Base-by-base conservation (phyloP, 768 basidiomycete species). In the Termitomyces sp. region DNA sequence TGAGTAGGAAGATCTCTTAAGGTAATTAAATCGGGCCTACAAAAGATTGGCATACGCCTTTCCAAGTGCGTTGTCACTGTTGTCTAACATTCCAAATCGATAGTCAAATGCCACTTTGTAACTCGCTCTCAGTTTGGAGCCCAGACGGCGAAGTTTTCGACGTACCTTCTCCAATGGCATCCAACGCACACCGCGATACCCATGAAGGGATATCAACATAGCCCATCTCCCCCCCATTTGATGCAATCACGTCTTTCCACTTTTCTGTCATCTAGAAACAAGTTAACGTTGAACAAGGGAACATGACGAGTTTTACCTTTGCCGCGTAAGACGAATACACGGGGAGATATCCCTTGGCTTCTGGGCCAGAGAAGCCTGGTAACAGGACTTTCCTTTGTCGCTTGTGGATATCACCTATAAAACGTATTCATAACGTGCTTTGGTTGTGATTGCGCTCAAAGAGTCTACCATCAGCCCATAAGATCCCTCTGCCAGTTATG, bases 21-120 rank as follows among this genome's bases (percentile, higher is more conserved):
- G 22, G 44, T n/a, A 44, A 44, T 18, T 20, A 11, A 20, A 2
- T 45, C 22, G 20, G 44, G 22, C 44, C 8, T 22, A 45, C 44
- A 45, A 12, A 22, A 45, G 8, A 22, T 74, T 77, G 18, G 69
- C 61, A 57, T 76, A 81, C 0, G 72, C 75, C n/a, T 72, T 68
- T 15, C 72, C 74, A 20, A 81, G 73, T 36, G 70, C 67, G 55
- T 77, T 79, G 15, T 75, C 67, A 16, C 61, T 67, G 56, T 77
- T 67, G 11, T 79, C 75, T 62, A 78, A 67, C 4, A 73, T 72
- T 8, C 74, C 76, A 46, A 84, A 83, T 28, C 75, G 74, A 63
- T 83, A 77, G 57, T 83, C 82, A 59, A 84, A 84, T 40, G 79
- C 81, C 52, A 78, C 82, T 80, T n/a, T 45, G 44, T 9, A n/a